A percentile compares a stretch with the other conserved stretches of the same genome.
Conservation (phyloP, 805 yeast genomes). For the Candida vaughaniae region DNA sequence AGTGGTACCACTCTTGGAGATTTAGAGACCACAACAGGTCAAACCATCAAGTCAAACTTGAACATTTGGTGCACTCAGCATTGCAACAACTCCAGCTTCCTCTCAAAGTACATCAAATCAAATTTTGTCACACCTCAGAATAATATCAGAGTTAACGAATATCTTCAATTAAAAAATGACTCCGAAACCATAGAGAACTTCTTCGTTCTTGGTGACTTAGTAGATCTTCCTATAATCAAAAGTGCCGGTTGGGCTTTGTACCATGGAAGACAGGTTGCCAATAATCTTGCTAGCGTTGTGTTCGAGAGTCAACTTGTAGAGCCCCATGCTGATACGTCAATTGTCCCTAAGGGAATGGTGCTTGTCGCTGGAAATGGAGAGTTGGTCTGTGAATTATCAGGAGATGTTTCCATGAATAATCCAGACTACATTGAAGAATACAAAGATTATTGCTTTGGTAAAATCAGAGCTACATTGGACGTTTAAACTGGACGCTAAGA, state of each 20-base stretch:
- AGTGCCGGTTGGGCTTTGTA: slow-evolving; percentile 48
- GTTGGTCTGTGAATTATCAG: slow-evolving; percentile 35
- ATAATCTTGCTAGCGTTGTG: slow-evolving; percentile 30
- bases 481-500: too few relatives aligned
- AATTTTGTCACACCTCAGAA: slow-evolving; percentile 26
- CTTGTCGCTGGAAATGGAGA: slow-evolving; percentile 40
- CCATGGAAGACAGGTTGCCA: slow-evolving; percentile 40
- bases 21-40: slow-evolving; percentile 27
- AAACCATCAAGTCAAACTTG: slow-evolving; percentile 25
- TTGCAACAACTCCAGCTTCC: slow-evolving; percentile 30
- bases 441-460: slow-evolving; percentile 43
- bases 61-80: slow-evolving; percentile 39
- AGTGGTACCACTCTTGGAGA: slow-evolving; percentile 25
- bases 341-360: slow-evolving; percentile 43
- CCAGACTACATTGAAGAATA: slow-evolving; percentile 36
- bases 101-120: slow-evolving; percentile 18
- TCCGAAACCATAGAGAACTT: slow-evolving; percentile 21
- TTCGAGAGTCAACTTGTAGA: slow-evolving; percentile 31
- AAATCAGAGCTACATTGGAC: slow-evolving; percentile 34
- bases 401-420: slow-evolving; percentile 32
- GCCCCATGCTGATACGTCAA: slow-evolving; percentile 29
- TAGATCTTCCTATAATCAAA: slow-evolving; percentile 39
- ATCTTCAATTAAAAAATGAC: slow-evolving; percentile 29
- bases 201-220: slow-evolving; percentile 40
- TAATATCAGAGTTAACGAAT: slow-evolving; percentile 36